Evolutionary conservation across 2,329 filamentous ascomycete species (phyloP).

Genomic region (Neurospora crassa): DNA sequence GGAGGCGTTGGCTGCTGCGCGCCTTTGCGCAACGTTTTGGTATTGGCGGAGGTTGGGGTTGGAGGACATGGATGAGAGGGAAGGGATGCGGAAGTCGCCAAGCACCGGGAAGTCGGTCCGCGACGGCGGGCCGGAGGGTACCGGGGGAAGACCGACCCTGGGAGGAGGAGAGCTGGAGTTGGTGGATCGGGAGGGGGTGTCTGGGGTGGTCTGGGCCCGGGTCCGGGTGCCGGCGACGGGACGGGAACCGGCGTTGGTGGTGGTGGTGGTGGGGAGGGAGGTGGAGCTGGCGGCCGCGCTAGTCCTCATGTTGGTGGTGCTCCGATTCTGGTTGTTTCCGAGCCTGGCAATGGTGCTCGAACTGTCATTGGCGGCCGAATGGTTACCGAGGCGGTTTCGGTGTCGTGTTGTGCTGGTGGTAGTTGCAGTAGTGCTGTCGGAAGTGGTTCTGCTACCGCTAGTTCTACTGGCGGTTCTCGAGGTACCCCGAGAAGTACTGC

Average conservation of each 20-base stretch:
- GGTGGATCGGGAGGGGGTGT: slow-evolving; percentile 3
- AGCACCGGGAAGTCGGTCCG: slow-evolving; percentile 32
- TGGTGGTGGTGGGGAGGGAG: slow-evolving; percentile 1
- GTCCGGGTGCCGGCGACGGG: slow-evolving; percentile 1
- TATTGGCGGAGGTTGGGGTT: slow-evolving; percentile 51
- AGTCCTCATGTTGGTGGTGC: background rate
- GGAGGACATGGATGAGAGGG: slow-evolving; percentile 46
- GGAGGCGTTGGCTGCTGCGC: slow-evolving; percentile 37
- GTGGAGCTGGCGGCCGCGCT: slow-evolving; percentile 1
- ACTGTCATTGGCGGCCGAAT: background rate
- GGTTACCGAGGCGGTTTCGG: background rate
- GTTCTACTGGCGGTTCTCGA: background rate
- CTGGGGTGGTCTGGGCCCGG: background rate
- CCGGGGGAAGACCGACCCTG: slow-evolving; percentile 38
- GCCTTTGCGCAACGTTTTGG: slow-evolving; percentile 53
- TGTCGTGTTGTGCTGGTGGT: background rate
- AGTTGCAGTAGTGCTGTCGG: background rate
- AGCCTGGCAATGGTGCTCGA: background rate
- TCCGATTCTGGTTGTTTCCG: slow-evolving; percentile 2
- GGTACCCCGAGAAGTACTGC: slow-evolving; percentile 4
- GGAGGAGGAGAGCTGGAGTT: slow-evolving; percentile 6
- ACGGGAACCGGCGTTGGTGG: slow-evolving; percentile 4
- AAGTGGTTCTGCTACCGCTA: background rate
- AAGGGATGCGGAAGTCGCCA: slow-evolving; percentile 45
- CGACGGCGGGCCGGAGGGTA: slow-evolving; percentile 28